Evolutionary conservation across 331 rosid species (phyloP), one percentile per base, ranked within the genome.

Genomic region (Prunus yedoensis): DNA sequence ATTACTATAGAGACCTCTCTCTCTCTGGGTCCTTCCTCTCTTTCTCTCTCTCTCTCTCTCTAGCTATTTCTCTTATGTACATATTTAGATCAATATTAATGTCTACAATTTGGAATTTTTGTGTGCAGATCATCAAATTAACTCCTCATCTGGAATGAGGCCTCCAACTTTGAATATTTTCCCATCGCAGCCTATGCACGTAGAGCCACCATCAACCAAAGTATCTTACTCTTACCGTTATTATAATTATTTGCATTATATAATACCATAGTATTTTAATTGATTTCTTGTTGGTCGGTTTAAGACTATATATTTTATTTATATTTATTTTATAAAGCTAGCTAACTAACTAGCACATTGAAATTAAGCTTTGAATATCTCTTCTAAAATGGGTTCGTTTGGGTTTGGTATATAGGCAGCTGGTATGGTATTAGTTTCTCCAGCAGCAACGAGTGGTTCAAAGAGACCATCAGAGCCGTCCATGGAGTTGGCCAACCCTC

Each of bases 131-230:
- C 85, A 65, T 71, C 83, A 78, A 70, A 85, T 80, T 54, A 80
- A 84, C 74, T 80, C 70, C 9, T 65, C 30, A n/a, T 35, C 88
- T 5, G 91, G 93, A 68, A 90, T 89, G 94, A 90, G 96, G 84
- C 99, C 94, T 71, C 91, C 97, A 7, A 95, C 97, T 77, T 84
- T 95, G 82, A 95, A 95, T 83, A 95, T 95, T 77, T 95, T 95
- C 78, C 99, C 99, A n/a, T 95, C 99, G 17, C 89, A 89, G 82
- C 99, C 99, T 68, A 95, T 95, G 99, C 94, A 90, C 58, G 87
- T 76, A 45, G 90, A 90, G 53, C 94, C 97, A 46, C 79, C 90
- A 50, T 88, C 96, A 68, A 81, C 89, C 38, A 85, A 92, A 85
- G 95, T 88, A 77, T 21, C 54, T 47, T 1, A 17, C 61, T 61